Percentiles rank a stretch among this genome's conserved stretches.
These are phyloP conservation scores for Senna tora DNA, from an alignment of 306 rosid species.

Conservation along the genomic window DNA sequence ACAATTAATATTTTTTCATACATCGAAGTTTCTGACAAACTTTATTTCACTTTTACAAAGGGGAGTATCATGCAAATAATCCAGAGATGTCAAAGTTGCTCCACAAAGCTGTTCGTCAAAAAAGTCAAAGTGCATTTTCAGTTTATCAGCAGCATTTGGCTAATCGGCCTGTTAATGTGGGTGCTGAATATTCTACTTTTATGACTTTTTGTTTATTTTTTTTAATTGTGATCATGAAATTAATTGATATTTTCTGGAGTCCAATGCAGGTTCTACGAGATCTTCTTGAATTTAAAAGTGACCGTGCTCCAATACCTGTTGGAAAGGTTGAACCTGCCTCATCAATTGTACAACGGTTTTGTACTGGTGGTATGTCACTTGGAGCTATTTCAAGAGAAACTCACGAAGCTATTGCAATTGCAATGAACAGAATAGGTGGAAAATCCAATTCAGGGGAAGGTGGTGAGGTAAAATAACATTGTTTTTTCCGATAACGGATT, in stretches of 20 bases:
- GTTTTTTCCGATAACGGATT: conserved; percentile 17
- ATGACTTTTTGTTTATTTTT: conserved; percentile 15
- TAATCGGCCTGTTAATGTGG: conserved; percentile 94
- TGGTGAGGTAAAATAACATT: conserved; percentile 79
- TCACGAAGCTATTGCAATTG: conserved; percentile 83
- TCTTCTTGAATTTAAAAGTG: conserved; percentile 94
- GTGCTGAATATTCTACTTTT: conserved; percentile 41
- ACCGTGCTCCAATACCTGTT: conserved; percentile 85
- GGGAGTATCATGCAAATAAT: conserved; percentile 98
- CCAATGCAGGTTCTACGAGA: conserved; percentile 86
- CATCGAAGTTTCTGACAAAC: conserved; percentile 28
- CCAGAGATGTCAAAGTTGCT: conserved; percentile 99
- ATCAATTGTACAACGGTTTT: conserved; percentile 91
- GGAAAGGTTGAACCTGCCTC: conserved; percentile 96
- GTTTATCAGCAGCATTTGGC: conserved; percentile 99
- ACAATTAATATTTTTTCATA: not conserved
- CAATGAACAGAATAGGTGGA: conserved; percentile 99
- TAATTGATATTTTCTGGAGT: conserved; percentile 23
- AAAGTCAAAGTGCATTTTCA: conserved; percentile 88
- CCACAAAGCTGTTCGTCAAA: conserved; percentile 99
- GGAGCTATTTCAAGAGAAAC: conserved; percentile 99
- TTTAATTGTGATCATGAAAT: conserved; percentile 19
- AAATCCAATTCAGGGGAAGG: conserved; percentile 99
- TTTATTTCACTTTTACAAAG: conserved; percentile 46
- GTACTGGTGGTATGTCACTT: conserved; percentile 99